Evolutionary conservation across 2,329 filamentous ascomycete genomes (phyloP).

Genomic region (Calycina herbarum): DNA sequence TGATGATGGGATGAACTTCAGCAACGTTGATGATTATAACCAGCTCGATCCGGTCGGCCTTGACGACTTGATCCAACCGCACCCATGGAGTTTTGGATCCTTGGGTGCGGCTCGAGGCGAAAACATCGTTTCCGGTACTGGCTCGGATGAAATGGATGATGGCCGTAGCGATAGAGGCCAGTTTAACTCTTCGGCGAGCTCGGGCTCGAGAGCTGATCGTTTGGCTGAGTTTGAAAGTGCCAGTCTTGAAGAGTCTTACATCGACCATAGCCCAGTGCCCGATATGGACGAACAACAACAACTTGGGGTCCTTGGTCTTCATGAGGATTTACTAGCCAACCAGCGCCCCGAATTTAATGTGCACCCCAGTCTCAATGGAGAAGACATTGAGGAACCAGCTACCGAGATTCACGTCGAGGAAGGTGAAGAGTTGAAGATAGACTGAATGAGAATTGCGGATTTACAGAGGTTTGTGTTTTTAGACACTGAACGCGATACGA

Average conservation of each 20-base stretch:
- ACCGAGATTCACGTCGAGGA: constrained; percentile 38
- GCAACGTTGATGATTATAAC: constrained; percentile 11
- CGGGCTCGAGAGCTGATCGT: constrained; percentile 24
- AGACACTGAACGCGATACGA: neutral
- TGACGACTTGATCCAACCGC: neutral
- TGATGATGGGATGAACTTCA: constrained; percentile 23
- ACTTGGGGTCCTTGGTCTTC: constrained; percentile 23
- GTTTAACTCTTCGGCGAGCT: constrained; percentile 34
- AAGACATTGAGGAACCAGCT: constrained; percentile 33
- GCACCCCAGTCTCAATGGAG: constrained; percentile 19
- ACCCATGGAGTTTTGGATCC: constrained; percentile 25
- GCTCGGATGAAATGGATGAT: constrained; percentile 29
- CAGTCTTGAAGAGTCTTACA: constrained; percentile 19
- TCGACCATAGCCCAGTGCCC: constrained; percentile 31
- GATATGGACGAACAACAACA: constrained; percentile 31
- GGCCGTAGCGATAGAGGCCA: constrained; percentile 34
- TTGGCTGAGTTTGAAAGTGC: constrained; percentile 32
- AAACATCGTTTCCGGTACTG: constrained; percentile 28
- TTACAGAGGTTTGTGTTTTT: neutral
- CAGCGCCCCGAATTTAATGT: constrained; percentile 10
- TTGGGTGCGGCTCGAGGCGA: constrained; percentile 21
- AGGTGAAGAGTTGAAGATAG: constrained; percentile 32
- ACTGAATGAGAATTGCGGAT: constrained; percentile 14
- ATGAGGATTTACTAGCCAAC: constrained; percentile 22
- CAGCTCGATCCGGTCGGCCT: neutral